Evolutionary conservation across 1,139 yeast genomes (phyloP), one percentile per base, ranked within the genome.

Genomic region (Taphrina populina): DNA sequence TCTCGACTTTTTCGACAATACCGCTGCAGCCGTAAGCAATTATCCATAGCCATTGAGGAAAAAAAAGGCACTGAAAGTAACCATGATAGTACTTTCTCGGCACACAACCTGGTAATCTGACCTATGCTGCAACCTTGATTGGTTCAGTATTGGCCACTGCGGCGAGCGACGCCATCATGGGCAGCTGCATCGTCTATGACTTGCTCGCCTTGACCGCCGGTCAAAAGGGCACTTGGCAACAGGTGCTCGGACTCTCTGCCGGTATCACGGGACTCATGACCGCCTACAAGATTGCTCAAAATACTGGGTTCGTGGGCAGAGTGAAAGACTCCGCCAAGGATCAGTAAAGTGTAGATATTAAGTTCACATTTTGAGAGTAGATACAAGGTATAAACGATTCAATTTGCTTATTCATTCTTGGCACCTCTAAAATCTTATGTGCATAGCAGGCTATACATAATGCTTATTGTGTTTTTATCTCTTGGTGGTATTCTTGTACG

Each of bases 161-260:
- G 17, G 30, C 36, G 21, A 49, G 54, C 40, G 54, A 49, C 24
- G 36, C 36, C 33, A 33, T 49, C 24, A 40, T 49, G 44, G 54
- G 54, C 33, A 30, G 26, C 39, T 49, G 54, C 17, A 24, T 49
- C 40, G 54, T 49, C 13, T 49, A 49, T 24, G 54, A 49, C 33
- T 36, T 49, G 20, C 15, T 49, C 21, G 46, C 46, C 17, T 40
- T 49, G n/a, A 21, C 39, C 7, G 46, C 46, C 1, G 54, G 54
- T 2, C 54, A 49, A 39, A 30, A 35, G 23, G 47, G 47, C 6
- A 43, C 47, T 7, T 43, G 47, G 47, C 47, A 43, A 30, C 47
- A 43, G 36, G 47, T 43, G 6, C 47, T 43, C 47, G 35, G 36
- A 2, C 36, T 30, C 47, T 19, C 29, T 30, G 35, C 47, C 15